phyloP scores from a whole-genome alignment of 345 rosid species.

The Sisymbrium irio region DNA sequence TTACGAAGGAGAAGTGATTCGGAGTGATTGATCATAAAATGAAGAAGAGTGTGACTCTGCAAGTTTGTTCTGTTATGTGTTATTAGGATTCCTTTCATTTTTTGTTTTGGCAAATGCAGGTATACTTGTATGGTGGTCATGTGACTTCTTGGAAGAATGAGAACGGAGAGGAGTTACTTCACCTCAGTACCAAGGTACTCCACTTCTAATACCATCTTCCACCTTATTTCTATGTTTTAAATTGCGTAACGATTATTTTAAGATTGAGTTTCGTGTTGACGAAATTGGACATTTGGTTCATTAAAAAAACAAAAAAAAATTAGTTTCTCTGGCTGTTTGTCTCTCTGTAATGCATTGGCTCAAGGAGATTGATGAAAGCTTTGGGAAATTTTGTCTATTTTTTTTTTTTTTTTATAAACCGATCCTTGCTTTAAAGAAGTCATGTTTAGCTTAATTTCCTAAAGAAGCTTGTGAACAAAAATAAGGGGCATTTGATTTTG shows the following conservation, averaged over 20 bases:
- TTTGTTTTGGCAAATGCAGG: constrained; percentile 39
- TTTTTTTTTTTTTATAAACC: neutral
- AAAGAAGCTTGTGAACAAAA: neutral
- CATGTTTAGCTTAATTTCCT: constrained; percentile 1
- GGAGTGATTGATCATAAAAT: neutral
- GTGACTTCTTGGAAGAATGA: constrained; percentile 97
- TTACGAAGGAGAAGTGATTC: neutral
- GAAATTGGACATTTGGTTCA: constrained; percentile 2
- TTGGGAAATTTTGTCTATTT: neutral
- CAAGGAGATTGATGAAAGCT: neutral
- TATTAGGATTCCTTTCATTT: neutral
- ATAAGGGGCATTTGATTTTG: constrained; percentile 1
- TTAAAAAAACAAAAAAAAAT: no score
- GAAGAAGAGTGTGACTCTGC: neutral
- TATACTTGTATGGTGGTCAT: constrained; percentile 84
- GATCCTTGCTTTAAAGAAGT: neutral
- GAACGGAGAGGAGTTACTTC: constrained; percentile 78
- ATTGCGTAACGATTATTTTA: no score
- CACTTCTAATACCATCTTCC: neutral
- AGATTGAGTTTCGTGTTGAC: constrained; percentile 1
- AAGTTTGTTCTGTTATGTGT: no score
- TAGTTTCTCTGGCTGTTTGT: constrained; percentile 6
- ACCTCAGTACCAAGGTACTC: constrained; percentile 70
- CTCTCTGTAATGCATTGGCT: neutral
- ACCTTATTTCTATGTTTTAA: no score